These are phyloP conservation scores for Luzula sylvatica DNA, from an alignment of 176 grass and related monocot genomes.

Conservation along the genomic window DNA sequence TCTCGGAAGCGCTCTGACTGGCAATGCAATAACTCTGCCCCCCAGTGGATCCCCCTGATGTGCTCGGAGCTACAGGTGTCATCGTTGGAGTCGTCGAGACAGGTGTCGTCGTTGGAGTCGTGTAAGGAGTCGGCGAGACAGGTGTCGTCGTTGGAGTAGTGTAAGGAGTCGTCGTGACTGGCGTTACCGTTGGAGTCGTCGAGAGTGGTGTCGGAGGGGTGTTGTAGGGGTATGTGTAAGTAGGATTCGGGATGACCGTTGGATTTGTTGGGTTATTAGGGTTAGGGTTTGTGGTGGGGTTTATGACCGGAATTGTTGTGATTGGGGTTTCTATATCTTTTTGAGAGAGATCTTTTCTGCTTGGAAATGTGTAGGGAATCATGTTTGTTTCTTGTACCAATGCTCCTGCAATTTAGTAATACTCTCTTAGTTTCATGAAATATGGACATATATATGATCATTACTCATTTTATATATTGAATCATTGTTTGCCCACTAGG, in stretches of 20 bases:
- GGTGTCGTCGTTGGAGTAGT: constrained; percentile 19
- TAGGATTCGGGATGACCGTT: constrained; percentile 1
- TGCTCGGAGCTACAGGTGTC: constrained; percentile 10
- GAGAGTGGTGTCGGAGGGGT: neutral
- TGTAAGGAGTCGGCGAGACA: constrained; percentile 13
- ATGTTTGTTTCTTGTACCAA: neutral
- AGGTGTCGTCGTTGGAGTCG: constrained; percentile 22
- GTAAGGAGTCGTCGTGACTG: no score
- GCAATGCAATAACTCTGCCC: constrained; percentile 54
- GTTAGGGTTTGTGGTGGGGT: constrained; percentile 20
- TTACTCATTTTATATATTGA: neutral
- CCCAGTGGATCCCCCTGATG: neutral
- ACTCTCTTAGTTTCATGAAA: no score
- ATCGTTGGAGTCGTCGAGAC: constrained; percentile 19
- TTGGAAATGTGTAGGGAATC: neutral
- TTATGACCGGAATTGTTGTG: constrained; percentile 42
- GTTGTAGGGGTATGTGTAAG: neutral
- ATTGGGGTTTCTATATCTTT: constrained; percentile 49
- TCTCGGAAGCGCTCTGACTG: constrained; percentile 37
- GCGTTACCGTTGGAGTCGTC: neutral
- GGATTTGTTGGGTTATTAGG: constrained; percentile 2
- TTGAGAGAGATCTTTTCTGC: constrained; percentile 14
- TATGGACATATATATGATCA: no score
- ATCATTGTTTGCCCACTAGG: constrained; percentile 18
- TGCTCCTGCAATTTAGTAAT: constrained; percentile 11